Evolutionary conservation across 805 yeast species (phyloP).

Genomic region (Schwanniomyces occidentalis): DNA sequence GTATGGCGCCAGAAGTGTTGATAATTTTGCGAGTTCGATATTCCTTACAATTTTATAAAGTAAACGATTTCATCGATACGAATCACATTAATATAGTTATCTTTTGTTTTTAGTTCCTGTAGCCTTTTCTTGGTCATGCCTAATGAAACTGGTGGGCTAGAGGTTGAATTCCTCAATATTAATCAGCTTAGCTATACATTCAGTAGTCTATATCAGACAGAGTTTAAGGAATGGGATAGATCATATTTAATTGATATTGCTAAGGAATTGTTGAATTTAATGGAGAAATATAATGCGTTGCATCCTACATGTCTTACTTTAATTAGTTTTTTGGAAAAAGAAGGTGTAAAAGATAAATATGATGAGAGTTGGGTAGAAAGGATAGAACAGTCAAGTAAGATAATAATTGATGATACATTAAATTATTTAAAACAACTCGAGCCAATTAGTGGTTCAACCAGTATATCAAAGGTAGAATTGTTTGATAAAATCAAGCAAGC

Average conservation of each 20-base stretch:
- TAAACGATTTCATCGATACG: no score
- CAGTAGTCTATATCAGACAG: slow-evolving; percentile 1
- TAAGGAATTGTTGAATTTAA: slow-evolving; percentile 15
- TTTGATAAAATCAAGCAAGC: slow-evolving; percentile 7
- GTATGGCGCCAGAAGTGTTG: no score
- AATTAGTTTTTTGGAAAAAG: slow-evolving; percentile 5
- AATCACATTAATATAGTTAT: no score
- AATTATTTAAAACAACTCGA: slow-evolving; percentile 4
- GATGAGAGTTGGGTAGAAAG: slow-evolving; percentile 8
- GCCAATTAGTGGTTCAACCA: slow-evolving; percentile 3
- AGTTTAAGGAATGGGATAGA: not conserved
- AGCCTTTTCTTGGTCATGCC: no score
- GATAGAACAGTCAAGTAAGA: slow-evolving; percentile 6
- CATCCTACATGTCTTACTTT: slow-evolving; percentile 17
- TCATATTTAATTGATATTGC: slow-evolving; percentile 1
- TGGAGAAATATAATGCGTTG: slow-evolving; percentile 23
- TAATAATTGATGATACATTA: slow-evolving; percentile 2
- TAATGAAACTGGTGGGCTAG: slow-evolving; percentile 3
- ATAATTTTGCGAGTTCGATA: no score
- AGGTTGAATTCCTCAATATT: slow-evolving; percentile 10
- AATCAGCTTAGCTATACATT: slow-evolving; percentile 8
- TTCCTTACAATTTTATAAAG: no score
- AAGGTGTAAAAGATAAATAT: slow-evolving; percentile 10
- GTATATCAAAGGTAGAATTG: not conserved
- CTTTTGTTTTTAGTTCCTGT: no score